Evolutionary conservation across 352 stramenopile genomes (phyloP), one percentile per base, ranked within the genome.

Genomic region (Pythium periplocum): DNA sequence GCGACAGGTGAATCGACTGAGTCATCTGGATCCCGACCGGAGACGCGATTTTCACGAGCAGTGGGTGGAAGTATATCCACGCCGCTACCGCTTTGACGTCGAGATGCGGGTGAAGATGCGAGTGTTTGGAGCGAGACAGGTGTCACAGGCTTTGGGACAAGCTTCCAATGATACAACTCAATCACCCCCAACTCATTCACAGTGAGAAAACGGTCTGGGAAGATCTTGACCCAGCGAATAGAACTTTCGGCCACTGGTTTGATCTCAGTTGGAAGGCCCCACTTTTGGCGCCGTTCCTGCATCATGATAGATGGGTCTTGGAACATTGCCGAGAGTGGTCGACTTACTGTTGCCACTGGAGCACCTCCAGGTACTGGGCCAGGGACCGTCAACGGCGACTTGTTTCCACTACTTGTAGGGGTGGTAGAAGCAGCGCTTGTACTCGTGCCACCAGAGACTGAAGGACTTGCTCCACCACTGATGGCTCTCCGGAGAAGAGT

Each of bases 151-250:
- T 90, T 90, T 2, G 83, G 69, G 10, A 78, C 11, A 3, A 95
- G 55, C 41, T 86, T 93, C 83, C 85, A 95, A 52, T 89, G 77
- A 68, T 90, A 87, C 3, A 93, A 46, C 50, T 95, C 85, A n/a
- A 95, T 75, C 12, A 93, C 83, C 1, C 85, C 85, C 3, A 93
- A 64, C 30, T 92, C 81, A 52, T 93, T 94, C 31, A 95, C 69
- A 26, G 74, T 89, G 26, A 95, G 52, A 12, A 95, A 66, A 7
- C 81, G 80, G 51, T 93, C 85, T 0, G 79, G 68, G 1, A 90
- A 69, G 42, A 93, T 83, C 59, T 90, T 85, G 32, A 92, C 64
- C 63, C 84, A 49, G 12, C 75, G 57, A 31, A 92, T 81, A 1
- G 66, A 55, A 40, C 71, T 86, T 38, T 69, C 57, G 0, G 73